Evolutionary conservation across 176 grass and related monocot species (phyloP), one percentile per base, ranked within the genome.

Genomic region (Poa pratensis): DNA sequence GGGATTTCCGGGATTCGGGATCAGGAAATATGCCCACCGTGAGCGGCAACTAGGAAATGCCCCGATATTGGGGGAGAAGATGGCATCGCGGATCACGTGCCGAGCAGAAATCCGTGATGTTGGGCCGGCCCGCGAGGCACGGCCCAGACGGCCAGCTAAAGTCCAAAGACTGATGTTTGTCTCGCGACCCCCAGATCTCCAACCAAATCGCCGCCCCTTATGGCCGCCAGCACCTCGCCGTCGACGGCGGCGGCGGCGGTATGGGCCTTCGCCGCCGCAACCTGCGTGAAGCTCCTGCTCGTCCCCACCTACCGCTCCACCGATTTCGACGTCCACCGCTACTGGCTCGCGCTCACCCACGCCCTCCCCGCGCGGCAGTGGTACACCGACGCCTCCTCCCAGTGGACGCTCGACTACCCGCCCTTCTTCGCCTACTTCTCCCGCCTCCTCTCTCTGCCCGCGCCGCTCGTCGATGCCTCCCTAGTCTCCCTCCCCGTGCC

Each of bases 371-470:
- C 85, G 55, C 53, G 53, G 63, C 89, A 85, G 68, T 97, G 95
- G 95, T 97, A 97, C 79, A 82, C 89, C 82, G 95, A 97, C 72
- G 34, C 30, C 69, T 97, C 95, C 66, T 91, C 87, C 61, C 45
- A 86, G 81, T 95, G 93, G 89, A 91, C 91, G 68, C 93, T 97
- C 76, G 93, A 97, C 53, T 97, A 97, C 82, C 91, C 95, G 17
- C 95, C 95, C 40, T 94, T 97, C 76, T 97, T 97, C 83, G 95
- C 95, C 55, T 86, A 87, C 79, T 95, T 97, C 82, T 90, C 93
- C 73, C 82, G 88, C 85, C 54, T 92, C 76, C 85, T 91, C 75
- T 79, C 95, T 22, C 81, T 90, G 42, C 85, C 94, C 0, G 88
- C 95, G 46, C 83, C 88, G 57, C 42, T 87, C 82, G 63, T 85